Evolutionary conservation across 2,329 filamentous ascomycete genomes (phyloP).

Genomic region (Sporothrix mexicana): DNA sequence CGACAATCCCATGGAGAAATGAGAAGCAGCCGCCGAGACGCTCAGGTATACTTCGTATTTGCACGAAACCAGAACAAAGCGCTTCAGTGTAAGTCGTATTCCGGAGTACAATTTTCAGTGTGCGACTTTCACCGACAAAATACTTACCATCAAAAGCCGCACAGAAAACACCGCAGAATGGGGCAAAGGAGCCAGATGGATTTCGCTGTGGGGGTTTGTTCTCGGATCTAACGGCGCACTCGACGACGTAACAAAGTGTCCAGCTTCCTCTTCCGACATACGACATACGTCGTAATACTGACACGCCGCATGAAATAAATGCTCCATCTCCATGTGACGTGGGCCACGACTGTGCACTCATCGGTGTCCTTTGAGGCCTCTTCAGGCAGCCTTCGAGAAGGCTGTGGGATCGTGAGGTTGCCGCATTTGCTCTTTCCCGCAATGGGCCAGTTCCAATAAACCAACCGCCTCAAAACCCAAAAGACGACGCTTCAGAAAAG

Average conservation of each 20-base stretch:
- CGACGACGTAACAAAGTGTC: not conserved
- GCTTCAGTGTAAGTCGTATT: too few relatives aligned
- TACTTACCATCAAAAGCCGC: not conserved
- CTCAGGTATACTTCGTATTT: not conserved
- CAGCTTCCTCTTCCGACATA: not conserved
- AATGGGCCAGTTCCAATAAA: not conserved
- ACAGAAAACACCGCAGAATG: not conserved
- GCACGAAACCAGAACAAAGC: conserved; percentile 11
- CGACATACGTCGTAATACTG: not conserved
- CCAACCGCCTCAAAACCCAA: not conserved
- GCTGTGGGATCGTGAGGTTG: not conserved
- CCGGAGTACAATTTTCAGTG: too few relatives aligned
- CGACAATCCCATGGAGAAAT: conserved; percentile 23
- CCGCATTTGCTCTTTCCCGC: not conserved
- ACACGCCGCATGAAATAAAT: not conserved
- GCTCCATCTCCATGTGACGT: conserved; percentile 8
- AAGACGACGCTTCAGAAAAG: not conserved
- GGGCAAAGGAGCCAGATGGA: not conserved
- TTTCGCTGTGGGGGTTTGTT: not conserved
- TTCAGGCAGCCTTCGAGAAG: conserved; percentile 15
- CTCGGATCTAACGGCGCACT: conserved; percentile 2
- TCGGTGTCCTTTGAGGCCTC: not conserved
- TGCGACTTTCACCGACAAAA: not conserved
- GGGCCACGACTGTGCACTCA: not conserved
- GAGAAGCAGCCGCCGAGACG: not conserved